These are phyloP conservation scores for Heliocybe sulcata DNA, from an alignment of 1,284 basidiomycete genomes.

Conservation along the genomic window DNA sequence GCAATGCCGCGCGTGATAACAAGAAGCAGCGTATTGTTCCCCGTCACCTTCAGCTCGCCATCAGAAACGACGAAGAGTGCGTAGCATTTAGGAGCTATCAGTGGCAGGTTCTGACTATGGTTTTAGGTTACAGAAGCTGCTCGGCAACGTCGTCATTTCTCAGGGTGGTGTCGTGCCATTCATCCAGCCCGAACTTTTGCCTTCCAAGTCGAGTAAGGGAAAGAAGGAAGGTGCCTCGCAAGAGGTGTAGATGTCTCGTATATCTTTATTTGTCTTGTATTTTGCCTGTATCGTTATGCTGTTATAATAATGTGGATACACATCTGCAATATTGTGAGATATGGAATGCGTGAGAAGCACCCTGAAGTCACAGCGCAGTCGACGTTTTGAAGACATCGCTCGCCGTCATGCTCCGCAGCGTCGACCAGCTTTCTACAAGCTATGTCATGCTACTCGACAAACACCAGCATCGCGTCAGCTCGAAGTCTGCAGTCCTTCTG, in stretches of 20 bases:
- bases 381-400: no score
- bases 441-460: no score
- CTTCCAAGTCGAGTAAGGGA: slow-evolving; percentile 54
- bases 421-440: no score
- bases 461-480: no score
- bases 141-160: slow-evolving; percentile 80
- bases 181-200: slow-evolving; percentile 53
- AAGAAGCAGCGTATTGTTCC: slow-evolving; percentile 87
- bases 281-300: not conserved
- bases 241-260: slow-evolving; percentile 23
- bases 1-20: slow-evolving; percentile 76
- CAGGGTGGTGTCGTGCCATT: slow-evolving; percentile 81
- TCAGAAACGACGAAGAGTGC: slow-evolving; percentile 80
- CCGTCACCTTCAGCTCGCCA: slow-evolving; percentile 83
- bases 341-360: no score
- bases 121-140: slow-evolving; percentile 54
- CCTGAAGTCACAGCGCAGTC: no score
- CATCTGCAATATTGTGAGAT: not conserved
- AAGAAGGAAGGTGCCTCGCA: slow-evolving; percentile 39
- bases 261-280: slow-evolving; percentile 1
- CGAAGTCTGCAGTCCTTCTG: no score
- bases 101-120: slow-evolving; percentile 1
- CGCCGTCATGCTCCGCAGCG: no score
- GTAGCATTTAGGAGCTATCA: slow-evolving; percentile 12
- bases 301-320: not conserved